Conservation (phyloP, 352 stramenopile genomes). For the Lagenidium sp. region DNA sequence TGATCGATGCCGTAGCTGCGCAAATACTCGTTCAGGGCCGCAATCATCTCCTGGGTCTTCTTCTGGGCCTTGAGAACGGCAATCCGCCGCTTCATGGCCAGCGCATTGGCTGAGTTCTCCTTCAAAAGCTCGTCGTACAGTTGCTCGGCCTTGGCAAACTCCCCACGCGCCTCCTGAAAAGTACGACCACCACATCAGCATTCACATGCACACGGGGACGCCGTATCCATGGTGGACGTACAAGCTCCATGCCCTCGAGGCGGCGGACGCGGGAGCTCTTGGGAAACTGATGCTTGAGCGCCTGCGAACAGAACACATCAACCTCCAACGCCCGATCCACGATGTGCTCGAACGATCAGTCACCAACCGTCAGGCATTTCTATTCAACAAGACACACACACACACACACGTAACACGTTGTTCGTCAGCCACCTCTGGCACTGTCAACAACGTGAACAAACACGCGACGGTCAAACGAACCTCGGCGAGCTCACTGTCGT, state of each 20-base stretch:
- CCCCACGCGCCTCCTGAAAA: conserved; percentile 19
- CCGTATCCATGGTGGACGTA: conserved; percentile 1
- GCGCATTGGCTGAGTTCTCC: conserved; percentile 26
- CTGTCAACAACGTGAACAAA: not conserved
- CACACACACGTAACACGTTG: not conserved
- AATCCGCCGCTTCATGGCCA: conserved; percentile 30
- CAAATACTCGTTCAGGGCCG: conserved; percentile 22
- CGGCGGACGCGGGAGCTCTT: conserved; percentile 23
- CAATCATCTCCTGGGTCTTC: conserved; percentile 27
- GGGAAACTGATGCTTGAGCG: conserved; percentile 26
- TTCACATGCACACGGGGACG: not conserved
- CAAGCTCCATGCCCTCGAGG: conserved; percentile 25
- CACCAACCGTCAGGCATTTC: conserved; percentile 15
- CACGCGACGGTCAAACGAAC: conserved; percentile 2
- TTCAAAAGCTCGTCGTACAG: conserved; percentile 28
- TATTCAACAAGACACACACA: not conserved
- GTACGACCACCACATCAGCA: not conserved
- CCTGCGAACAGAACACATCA: not conserved
- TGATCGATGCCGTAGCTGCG: conserved; percentile 23
- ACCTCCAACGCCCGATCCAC: too few relatives aligned
- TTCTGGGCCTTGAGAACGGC: conserved; percentile 25
- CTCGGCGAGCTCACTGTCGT: conserved; percentile 19
- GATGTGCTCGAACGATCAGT: too few relatives aligned
- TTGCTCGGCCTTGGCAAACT: conserved; percentile 25
- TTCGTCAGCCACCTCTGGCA: not conserved